Percentiles rank a stretch among this genome's conserved stretches.
Evolutionary conservation across 805 yeast genomes (phyloP).

Genomic region (Helenozyma baotianmanensis): DNA sequence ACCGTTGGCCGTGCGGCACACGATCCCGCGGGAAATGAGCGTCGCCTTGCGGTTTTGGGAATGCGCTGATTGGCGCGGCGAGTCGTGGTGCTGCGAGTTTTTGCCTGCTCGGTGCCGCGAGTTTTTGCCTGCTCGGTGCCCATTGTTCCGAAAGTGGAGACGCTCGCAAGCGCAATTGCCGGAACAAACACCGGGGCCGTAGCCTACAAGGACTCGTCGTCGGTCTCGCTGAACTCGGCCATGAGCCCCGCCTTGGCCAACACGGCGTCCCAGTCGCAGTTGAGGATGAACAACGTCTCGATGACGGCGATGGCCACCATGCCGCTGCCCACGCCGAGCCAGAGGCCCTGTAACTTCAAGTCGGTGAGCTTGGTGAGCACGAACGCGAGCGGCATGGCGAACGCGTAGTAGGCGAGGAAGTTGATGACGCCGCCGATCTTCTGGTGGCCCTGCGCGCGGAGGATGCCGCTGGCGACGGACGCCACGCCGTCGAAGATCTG

Average conservation of each 20-base stretch:
- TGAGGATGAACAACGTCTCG: conserved; percentile 44
- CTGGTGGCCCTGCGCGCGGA: conserved; percentile 76
- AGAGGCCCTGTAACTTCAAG: conserved; percentile 56
- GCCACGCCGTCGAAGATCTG: conserved; percentile 70
- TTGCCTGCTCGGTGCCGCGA: too few relatives aligned
- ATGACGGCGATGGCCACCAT: conserved; percentile 48
- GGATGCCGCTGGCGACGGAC: conserved; percentile 65
- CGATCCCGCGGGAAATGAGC: too few relatives aligned
- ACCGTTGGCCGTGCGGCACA: too few relatives aligned
- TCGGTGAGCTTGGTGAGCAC: conserved; percentile 44
- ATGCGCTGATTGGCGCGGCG: too few relatives aligned
- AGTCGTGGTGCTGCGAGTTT: too few relatives aligned
- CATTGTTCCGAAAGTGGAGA: too few relatives aligned
- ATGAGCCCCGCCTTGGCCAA: conserved; percentile 27
- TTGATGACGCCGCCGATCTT: conserved; percentile 67
- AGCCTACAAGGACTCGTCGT: conserved; percentile 7
- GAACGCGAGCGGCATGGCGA: conserved; percentile 67
- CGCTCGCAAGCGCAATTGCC: too few relatives aligned
- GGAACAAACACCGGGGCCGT: too few relatives aligned
- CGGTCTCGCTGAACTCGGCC: conserved; percentile 12
- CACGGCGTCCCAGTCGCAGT: conserved; percentile 51
- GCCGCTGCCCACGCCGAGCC: conserved; percentile 72
- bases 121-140: too few relatives aligned
- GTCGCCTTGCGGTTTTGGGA: too few relatives aligned
- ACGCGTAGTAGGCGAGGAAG: conserved; percentile 62